Percentiles rank a stretch among this genome's conserved stretches.
Conservation (phyloP, 805 yeast genomes). For the Blastobotrys chiropterorum region DNA sequence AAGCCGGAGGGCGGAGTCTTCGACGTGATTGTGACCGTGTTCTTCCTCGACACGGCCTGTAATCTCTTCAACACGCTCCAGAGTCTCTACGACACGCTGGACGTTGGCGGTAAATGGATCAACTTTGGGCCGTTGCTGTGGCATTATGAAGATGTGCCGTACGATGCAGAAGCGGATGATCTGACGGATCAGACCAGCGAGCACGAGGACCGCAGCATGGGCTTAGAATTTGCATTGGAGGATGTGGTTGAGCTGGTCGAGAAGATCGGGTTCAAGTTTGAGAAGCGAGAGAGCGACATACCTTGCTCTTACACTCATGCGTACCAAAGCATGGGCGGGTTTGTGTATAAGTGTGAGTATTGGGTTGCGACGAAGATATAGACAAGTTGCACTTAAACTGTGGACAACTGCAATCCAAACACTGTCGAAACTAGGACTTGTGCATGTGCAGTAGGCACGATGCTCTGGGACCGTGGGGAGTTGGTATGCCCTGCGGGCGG, state of each 20-base stretch:
- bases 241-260: constrained; percentile 46
- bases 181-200: constrained; percentile 4
- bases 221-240: constrained; percentile 53
- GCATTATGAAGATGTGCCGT: constrained; percentile 78
- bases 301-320: constrained; percentile 50
- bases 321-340: constrained; percentile 44
- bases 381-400: too few relatives aligned
- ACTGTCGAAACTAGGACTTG: too few relatives aligned
- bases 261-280: constrained; percentile 46
- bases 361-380: constrained; percentile 51
- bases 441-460: too few relatives aligned
- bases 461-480: too few relatives aligned
- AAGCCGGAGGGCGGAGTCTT: constrained; percentile 19
- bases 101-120: constrained; percentile 65
- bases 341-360: constrained; percentile 55
- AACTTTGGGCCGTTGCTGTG: constrained; percentile 90
- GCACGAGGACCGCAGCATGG: constrained; percentile 32
- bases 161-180: constrained; percentile 22
- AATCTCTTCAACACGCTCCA: constrained; percentile 71
- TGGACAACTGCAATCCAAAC: too few relatives aligned
- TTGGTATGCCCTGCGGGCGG: too few relatives aligned
- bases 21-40: constrained; percentile 45
- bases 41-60: constrained; percentile 87
- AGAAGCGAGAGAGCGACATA: constrained; percentile 39
- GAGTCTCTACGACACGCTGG: constrained; percentile 45